Conservation (phyloP, 495 filamentous ascomycete species). For the Aspergillus homomorphus region DNA sequence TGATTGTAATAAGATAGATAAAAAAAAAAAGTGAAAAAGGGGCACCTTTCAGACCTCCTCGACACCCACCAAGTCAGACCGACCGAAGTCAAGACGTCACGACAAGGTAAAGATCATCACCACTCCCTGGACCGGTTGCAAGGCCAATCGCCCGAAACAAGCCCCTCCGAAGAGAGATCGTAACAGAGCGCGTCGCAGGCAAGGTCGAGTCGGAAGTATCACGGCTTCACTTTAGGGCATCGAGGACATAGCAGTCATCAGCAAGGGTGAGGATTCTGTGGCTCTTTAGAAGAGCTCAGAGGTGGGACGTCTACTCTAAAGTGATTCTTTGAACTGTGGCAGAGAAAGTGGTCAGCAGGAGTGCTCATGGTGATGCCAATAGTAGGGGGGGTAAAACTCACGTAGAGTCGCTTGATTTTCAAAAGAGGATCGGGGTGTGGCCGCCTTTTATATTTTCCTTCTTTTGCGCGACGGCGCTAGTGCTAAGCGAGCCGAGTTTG, state of each 20-base stretch:
- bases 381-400: not conserved
- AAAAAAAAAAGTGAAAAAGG: conserved; percentile 18
- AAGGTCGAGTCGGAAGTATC: conserved; percentile 56
- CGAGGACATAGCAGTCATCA: conserved; percentile 67
- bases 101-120: conserved; percentile 72
- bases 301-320: conserved; percentile 81
- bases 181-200: conserved; percentile 28
- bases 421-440: not conserved
- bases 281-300: conserved; percentile 77
- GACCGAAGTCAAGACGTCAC: conserved; percentile 61
- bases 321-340: conserved; percentile 76
- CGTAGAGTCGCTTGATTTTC: not conserved
- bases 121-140: conserved; percentile 53
- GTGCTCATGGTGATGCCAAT: not conserved
- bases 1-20: not conserved
- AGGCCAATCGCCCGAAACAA: conserved; percentile 24
- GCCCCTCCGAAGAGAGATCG: conserved; percentile 13
- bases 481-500: not conserved
- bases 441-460: not conserved
- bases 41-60: conserved; percentile 68
- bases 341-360: not conserved
- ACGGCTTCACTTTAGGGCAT: conserved; percentile 69
- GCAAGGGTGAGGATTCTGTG: conserved; percentile 73
- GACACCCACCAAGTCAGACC: conserved; percentile 61
- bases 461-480: not conserved